These are phyloP conservation scores for Aspergillus sp. DNA, from an alignment of 2,329 filamentous ascomycete species.

Conservation along the genomic window DNA sequence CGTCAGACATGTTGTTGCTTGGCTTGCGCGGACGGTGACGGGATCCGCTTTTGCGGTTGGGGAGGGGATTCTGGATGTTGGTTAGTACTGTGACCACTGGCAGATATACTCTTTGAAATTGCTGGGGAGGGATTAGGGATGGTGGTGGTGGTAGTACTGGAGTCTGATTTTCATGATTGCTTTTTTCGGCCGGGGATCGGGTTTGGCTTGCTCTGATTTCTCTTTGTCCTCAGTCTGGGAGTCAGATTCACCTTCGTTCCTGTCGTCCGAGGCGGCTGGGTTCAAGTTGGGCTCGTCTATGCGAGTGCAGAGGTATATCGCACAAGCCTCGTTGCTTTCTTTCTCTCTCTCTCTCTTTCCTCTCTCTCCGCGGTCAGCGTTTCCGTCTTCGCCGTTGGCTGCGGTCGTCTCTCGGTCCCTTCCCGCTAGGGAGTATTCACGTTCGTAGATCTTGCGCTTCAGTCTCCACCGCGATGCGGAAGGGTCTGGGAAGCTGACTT, in stretches of 20 bases:
- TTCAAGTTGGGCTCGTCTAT: background rate
- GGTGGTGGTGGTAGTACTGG: background rate
- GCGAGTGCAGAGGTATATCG: background rate
- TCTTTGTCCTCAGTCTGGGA: no score
- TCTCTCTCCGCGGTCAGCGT: background rate
- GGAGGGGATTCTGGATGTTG: background rate
- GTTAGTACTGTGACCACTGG: background rate
- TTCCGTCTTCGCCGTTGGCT: background rate
- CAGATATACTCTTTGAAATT: background rate
- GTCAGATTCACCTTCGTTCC: no score
- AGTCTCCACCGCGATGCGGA: background rate
- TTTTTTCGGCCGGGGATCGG: background rate
- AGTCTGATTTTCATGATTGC: background rate
- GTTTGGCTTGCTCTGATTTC: no score
- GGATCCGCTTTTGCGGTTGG: background rate
- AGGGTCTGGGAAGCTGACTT: background rate
- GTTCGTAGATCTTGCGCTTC: background rate
- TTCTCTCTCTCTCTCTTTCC: background rate
- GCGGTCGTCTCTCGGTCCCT: background rate
- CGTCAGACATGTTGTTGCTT: background rate
- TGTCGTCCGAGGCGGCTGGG: background rate
- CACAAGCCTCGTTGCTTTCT: background rate
- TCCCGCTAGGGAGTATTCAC: background rate
- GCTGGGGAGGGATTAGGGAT: background rate
- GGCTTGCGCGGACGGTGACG: no score